Base-by-base conservation (phyloP, 164 flowering plant genomes). In the Piper longum region DNA sequence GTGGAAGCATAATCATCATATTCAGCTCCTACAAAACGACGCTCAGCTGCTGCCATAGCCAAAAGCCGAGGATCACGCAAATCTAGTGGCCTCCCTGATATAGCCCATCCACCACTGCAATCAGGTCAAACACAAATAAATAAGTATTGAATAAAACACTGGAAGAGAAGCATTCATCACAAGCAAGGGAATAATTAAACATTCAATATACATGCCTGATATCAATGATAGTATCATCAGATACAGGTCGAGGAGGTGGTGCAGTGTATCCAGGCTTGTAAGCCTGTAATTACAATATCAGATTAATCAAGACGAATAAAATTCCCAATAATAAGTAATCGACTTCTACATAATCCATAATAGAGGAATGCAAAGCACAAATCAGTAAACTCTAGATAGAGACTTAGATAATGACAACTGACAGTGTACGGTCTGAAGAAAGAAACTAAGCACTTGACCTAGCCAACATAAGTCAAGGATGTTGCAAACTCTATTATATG, bases 31-130 rank as follows among this genome's bases (percentile, higher is more conserved):
- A 88, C 56, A 68, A 80, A 75, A 75, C 74, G 95, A 51, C 85
- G 95, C 45, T 89, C 96, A 4, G 91, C 96, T 65, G 88, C 99
- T 39, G 99, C 95, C 82, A 95, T 85, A 45, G 96, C 97, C 81
- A 91, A 64, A 43, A 95, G 80, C 26, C 88, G 87, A 74, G 93
- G 96, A 70, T 95, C 97, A 67, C 77, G 79, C 78, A 82, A 67
- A 74, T 89, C 86, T 79, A 86, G 51, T 64, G 96, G 88, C 55
- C 89, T 72, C 2, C 96, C 97, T 66, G 91, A 75, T 17, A 90
- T 73, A 13, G 90, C 83, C 99, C 99, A 95, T 45, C 84, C 92
- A 68, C 86, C 93, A 59, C 99, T 95, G 79, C 60, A 79, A 8
- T 57, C 60, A 71, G 43, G 52, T 62, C 14, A 57, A 17, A 67